Percentiles rank a stretch among this genome's conserved stretches.
These are phyloP conservation scores for Hypoxylon sp. DNA, from an alignment of 2,329 filamentous ascomycete genomes.

Conservation along the genomic window DNA sequence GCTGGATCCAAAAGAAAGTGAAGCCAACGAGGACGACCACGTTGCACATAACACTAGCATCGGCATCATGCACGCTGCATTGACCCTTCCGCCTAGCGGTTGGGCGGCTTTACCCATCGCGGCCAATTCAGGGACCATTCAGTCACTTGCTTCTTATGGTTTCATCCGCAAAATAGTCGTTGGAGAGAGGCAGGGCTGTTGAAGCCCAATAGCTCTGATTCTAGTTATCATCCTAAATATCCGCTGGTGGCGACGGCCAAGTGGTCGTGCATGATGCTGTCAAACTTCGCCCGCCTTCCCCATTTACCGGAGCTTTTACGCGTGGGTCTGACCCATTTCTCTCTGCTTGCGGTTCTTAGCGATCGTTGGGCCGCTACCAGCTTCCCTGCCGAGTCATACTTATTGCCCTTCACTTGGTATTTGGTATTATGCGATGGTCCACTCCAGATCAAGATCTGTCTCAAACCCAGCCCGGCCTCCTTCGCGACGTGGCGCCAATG, in stretches of 20 bases:
- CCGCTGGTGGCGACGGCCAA: conserved; percentile 37
- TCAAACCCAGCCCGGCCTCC: conserved; percentile 39
- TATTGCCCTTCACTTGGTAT: conserved; percentile 32
- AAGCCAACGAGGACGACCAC: conserved; percentile 56
- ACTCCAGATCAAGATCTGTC: conserved; percentile 41
- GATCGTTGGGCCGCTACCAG: conserved; percentile 46
- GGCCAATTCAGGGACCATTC: conserved; percentile 51
- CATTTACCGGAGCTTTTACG: conserved; percentile 31
- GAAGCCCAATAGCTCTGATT: conserved; percentile 47
- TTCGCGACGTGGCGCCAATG: conserved; percentile 58
- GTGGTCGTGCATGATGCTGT: conserved; percentile 47
- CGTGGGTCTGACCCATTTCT: conserved; percentile 44
- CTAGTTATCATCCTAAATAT: conserved; percentile 33
- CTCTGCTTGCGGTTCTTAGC: conserved; percentile 39
- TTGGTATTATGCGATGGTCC: conserved; percentile 35
- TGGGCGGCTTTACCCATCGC: conserved; percentile 47
- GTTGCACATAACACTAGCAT: conserved; percentile 52
- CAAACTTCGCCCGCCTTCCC: conserved; percentile 40
- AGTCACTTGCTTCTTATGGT: conserved; percentile 33
- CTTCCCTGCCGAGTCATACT: conserved; percentile 38
- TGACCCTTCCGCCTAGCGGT: conserved; percentile 47
- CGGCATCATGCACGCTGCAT: conserved; percentile 49
- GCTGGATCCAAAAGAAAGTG: conserved; percentile 45
- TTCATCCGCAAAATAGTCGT: conserved; percentile 31
- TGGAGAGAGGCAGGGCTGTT: conserved; percentile 42